These are phyloP conservation scores for Linanthus parryae DNA, from an alignment of 148 eudicot genomes.

Conservation along the genomic window DNA sequence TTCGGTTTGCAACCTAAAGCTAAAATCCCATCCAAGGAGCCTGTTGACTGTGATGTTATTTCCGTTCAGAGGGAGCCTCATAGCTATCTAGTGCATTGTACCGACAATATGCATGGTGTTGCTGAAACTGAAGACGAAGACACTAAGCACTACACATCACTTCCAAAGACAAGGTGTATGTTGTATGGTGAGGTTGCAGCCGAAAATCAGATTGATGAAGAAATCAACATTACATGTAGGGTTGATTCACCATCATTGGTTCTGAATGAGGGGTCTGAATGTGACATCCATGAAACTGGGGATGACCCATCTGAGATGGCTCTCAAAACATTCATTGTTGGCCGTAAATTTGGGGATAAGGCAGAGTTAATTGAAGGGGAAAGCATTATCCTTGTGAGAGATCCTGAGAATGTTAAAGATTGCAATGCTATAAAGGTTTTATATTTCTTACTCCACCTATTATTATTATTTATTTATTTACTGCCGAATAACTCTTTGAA, in stretches of 20 bases:
- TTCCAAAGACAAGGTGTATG: constrained; percentile 8
- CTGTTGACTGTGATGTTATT: constrained; percentile 14
- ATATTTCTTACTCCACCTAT: constrained; percentile 7
- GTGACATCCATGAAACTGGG: constrained; percentile 20
- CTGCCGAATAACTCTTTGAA: constrained; percentile 6
- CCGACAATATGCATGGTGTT: constrained; percentile 10
- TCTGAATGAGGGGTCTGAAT: constrained; percentile 16
- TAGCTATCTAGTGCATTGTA: constrained; percentile 13
- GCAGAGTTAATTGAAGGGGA: constrained; percentile 42
- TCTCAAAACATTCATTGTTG: constrained; percentile 75
- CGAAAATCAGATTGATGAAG: constrained; percentile 18
- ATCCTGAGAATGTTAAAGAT: constrained; percentile 64
- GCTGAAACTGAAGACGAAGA: constrained; percentile 15
- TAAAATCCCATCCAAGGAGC: constrained; percentile 12
- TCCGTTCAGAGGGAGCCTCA: constrained; percentile 15
- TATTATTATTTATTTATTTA: not conserved
- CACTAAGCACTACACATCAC: constrained; percentile 1
- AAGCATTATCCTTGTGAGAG: constrained; percentile 48
- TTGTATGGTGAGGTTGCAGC: constrained; percentile 4
- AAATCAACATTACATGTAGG: constrained; percentile 13
- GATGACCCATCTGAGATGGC: constrained; percentile 25
- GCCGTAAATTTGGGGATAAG: constrained; percentile 55
- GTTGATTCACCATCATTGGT: constrained; percentile 9
- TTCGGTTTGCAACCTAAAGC: constrained; percentile 31
- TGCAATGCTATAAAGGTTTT: constrained; percentile 82